Base-by-base conservation (phyloP, 257 asterid genomes). In the Vinca minor region DNA sequence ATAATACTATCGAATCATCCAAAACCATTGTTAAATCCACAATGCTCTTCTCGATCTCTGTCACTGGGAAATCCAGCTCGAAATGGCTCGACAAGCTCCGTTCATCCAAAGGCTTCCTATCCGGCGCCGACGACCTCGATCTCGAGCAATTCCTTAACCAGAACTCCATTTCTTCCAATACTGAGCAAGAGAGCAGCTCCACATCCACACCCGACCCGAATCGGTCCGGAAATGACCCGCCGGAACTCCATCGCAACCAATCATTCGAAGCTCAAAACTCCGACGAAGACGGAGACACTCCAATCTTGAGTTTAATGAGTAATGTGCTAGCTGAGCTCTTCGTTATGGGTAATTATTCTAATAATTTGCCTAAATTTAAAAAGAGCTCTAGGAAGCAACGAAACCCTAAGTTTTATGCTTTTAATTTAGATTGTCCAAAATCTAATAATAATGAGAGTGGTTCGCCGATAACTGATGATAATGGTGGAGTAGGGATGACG, bases 31-130 rank as follows among this genome's bases (percentile, higher is more conserved):
- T 48, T 34, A 32, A 56, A 52, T 65, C 25, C 86, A 32, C 49
- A 21, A 84, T 88, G 96, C 68, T 73, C 65, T 73, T 85, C 76
- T 57, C 86, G 25, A 69, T 69, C 42, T 72, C 88, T 23, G 62
- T 82, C 26, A 46, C 83, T 55, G 78, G 77, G 35, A 87, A 88
- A 74, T 83, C 90, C 57, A 73, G 84, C 56, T 71, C 87, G 42
- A 77, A 65, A 53, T 91, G 98, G 96, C 83, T 87, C 64, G 88
- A 86, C 67, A 93, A 95, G 65, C 81, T 89, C 71, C 87, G 95
- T 31, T 82, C 78, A 23, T 84, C 96, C 61, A 89, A 80, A 71
- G 95, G 98, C 45, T 81, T 92, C 79, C 75, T 83, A 41, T 71
- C 77, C 36, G 73, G 71, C 59, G 66, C 66, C 49, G 69, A n/a